Conservation (phyloP, 805 yeast genomes). For the Candida tammaniensis region DNA sequence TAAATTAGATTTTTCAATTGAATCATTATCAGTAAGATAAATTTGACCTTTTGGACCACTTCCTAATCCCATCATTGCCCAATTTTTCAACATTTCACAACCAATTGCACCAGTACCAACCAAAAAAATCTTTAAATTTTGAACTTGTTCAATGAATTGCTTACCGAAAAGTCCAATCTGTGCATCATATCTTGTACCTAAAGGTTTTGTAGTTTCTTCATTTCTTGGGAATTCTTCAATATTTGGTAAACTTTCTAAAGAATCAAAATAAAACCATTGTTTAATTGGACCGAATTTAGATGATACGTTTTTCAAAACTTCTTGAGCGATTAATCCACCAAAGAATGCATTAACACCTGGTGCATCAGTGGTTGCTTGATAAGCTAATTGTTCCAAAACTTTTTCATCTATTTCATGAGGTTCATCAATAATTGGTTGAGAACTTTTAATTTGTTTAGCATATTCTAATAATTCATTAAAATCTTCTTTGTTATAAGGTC, state of each 20-base stretch:
- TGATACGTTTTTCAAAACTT: constrained; percentile 90
- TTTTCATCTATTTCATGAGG: constrained; percentile 57
- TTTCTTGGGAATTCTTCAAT: constrained; percentile 55
- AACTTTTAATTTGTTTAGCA: constrained; percentile 56
- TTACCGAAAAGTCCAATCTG: constrained; percentile 93
- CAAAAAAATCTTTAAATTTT: constrained; percentile 78
- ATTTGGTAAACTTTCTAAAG: constrained; percentile 85
- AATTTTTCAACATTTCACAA: constrained; percentile 95
- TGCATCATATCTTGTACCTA: constrained; percentile 83
- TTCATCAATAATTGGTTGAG: constrained; percentile 54
- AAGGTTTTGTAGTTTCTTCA: constrained; percentile 70
- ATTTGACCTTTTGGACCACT: constrained; percentile 88
- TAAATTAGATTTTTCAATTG: constrained; percentile 92
- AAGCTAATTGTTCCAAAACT: constrained; percentile 68
- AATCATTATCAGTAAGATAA: constrained; percentile 86
- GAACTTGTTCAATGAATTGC: constrained; percentile 67
- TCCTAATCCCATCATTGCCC: constrained; percentile 97
- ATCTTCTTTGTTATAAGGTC: constrained; percentile 72
- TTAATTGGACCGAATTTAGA: constrained; percentile 93
- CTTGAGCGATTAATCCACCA: constrained; percentile 96
- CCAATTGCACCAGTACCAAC: constrained; percentile 99
- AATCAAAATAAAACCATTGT: constrained; percentile 91
- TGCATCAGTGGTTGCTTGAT: constrained; percentile 86
- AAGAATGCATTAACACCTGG: constrained; percentile 86
- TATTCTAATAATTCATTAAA: constrained; percentile 62